Evolutionary conservation across 2,329 filamentous ascomycete genomes (phyloP).

Genomic region (Ophiostoma sp.): DNA sequence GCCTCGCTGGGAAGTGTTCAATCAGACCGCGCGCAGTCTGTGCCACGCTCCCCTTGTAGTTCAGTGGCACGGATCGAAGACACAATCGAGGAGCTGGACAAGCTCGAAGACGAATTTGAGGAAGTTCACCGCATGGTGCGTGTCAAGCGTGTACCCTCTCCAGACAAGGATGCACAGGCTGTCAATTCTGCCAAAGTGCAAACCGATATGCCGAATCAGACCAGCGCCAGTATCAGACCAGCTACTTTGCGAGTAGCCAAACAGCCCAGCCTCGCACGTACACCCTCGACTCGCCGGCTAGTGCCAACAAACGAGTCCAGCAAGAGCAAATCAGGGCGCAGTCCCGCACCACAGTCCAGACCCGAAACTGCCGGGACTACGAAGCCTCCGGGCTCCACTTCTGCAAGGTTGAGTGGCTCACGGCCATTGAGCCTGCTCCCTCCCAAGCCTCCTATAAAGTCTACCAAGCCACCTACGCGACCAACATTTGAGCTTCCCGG

Average conservation of each 20-base stretch:
- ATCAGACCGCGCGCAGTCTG: slow-evolving; percentile 19
- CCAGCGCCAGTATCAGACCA: slow-evolving; percentile 37
- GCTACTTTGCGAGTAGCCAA: not conserved
- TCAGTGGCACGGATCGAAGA: slow-evolving; percentile 51
- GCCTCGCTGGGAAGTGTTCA: not conserved
- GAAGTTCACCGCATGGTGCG: slow-evolving; percentile 43
- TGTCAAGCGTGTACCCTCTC: slow-evolving; percentile 34
- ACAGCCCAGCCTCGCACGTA: slow-evolving; percentile 15
- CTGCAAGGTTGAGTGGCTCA: slow-evolving; percentile 26
- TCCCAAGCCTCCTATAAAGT: slow-evolving; percentile 46
- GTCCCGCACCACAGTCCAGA: not conserved
- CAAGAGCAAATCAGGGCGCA: not conserved
- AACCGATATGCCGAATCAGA: slow-evolving; percentile 35
- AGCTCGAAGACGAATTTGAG: slow-evolving; percentile 57
- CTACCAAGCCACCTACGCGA: slow-evolving; percentile 50
- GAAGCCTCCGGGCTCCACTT: slow-evolving; percentile 28
- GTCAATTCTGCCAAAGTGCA: slow-evolving; percentile 19
- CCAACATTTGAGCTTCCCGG: slow-evolving; percentile 59
- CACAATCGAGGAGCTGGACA: slow-evolving; percentile 57
- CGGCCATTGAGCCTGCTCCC: slow-evolving; percentile 42
- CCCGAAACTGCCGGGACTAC: slow-evolving; percentile 18
- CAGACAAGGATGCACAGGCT: slow-evolving; percentile 31
- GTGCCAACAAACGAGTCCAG: not conserved
- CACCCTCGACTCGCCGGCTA: not conserved
- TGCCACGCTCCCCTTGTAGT: slow-evolving; percentile 23